Conservation (phyloP, 306 rosid species). For the Castanopsis chinensis region DNA sequence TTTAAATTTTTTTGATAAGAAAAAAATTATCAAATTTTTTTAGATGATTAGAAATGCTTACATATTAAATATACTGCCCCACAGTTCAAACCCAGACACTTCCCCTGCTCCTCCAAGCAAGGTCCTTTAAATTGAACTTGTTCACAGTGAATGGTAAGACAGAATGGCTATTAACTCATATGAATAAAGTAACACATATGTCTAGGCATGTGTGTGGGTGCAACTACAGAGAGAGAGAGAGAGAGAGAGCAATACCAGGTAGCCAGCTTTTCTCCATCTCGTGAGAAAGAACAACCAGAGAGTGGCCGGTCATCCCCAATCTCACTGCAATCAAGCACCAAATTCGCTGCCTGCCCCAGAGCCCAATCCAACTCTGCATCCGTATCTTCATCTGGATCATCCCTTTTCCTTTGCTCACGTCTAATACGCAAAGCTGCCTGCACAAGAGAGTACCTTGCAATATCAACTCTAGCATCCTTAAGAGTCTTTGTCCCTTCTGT, state of each 20-base stretch:
- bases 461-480: slow-evolving; percentile 60
- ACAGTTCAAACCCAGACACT: too few species aligned
- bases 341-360: slow-evolving; percentile 60
- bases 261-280: slow-evolving; percentile 72
- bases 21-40: not conserved
- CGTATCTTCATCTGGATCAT: slow-evolving; percentile 92
- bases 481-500: slow-evolving; percentile 80
- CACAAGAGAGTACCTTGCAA: slow-evolving; percentile 66
- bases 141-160: too few species aligned
- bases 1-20: not conserved
- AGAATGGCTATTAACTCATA: not conserved
- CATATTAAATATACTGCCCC: too few species aligned
- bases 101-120: too few species aligned
- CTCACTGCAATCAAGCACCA: slow-evolving; percentile 83
- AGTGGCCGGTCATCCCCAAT: slow-evolving; percentile 97
- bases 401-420: slow-evolving; percentile 77
- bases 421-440: slow-evolving; percentile 69
- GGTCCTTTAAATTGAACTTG: too few species aligned
- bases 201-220: too few species aligned
- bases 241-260: slow-evolving; percentile 33
- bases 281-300: slow-evolving; percentile 80
- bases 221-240: too few species aligned
- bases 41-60: too few species aligned
- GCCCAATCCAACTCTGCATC: slow-evolving; percentile 87
- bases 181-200: not conserved